These are phyloP conservation scores for Xanthoconium separans DNA, from an alignment of 1,284 basidiomycete species.

Conservation along the genomic window DNA sequence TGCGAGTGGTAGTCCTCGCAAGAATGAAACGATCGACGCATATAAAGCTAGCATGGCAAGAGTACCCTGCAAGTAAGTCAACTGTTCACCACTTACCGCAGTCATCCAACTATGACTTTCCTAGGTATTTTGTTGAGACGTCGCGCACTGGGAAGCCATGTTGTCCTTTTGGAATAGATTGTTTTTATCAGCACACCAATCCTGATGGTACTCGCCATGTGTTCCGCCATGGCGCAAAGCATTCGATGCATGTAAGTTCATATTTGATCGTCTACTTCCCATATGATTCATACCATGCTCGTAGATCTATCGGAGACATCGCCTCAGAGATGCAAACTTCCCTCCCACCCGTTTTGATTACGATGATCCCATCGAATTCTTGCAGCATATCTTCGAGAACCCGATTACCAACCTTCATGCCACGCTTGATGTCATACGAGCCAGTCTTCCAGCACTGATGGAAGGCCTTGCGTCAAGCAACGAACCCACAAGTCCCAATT, in stretches of 20 bases:
- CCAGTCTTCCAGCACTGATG: conserved; percentile 32
- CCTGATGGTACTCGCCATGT: conserved; percentile 59
- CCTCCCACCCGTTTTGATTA: conserved; percentile 23
- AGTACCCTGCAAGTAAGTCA: conserved; percentile 59
- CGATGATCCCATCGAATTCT: conserved; percentile 29
- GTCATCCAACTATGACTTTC: conserved; percentile 2
- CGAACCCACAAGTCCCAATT: conserved; percentile 5
- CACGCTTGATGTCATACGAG: conserved; percentile 34
- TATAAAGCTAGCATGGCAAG: conserved; percentile 73
- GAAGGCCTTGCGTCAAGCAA: conserved; percentile 15
- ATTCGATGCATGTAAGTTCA: conserved; percentile 46
- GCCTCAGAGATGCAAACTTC: conserved; percentile 18
- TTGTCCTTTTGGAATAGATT: conserved; percentile 75
- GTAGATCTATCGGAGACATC: conserved; percentile 30
- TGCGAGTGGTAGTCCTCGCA: conserved; percentile 50
- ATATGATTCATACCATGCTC: neutral
- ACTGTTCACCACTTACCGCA: neutral
- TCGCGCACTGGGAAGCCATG: conserved; percentile 42
- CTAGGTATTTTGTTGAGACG: conserved; percentile 62
- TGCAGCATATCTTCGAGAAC: conserved; percentile 29
- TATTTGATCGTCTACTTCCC: neutral
- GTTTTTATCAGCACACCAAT: conserved; percentile 70
- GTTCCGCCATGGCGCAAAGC: conserved; percentile 53
- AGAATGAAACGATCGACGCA: conserved; percentile 46
- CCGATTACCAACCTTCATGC: conserved; percentile 30